phyloP scores from a whole-genome alignment of 2,329 filamentous ascomycete genomes.

The Didymella pinodella region DNA sequence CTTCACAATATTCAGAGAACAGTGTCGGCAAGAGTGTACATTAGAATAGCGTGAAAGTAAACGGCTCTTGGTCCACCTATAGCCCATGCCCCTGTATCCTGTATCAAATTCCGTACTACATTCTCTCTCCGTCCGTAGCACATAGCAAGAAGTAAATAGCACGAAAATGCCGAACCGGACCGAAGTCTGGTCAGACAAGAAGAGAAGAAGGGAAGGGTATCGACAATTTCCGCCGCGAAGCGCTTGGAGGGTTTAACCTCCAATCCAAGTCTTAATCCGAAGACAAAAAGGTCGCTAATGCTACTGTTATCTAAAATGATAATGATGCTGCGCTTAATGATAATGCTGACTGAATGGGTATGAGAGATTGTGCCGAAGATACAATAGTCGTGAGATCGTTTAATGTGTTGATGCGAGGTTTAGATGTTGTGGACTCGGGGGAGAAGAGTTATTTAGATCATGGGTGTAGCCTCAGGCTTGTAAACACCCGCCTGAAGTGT shows the following conservation, averaged over 20 bases:
- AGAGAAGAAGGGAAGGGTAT: conserved; percentile 40
- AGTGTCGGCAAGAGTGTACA: conserved; percentile 34
- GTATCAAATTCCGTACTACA: conserved; percentile 23
- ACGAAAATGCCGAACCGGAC: conserved; percentile 13
- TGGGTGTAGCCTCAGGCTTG: conserved; percentile 43
- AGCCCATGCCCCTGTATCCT: conserved; percentile 10
- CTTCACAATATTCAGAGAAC: neutral
- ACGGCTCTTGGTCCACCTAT: conserved; percentile 11
- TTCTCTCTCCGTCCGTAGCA: conserved; percentile 5
- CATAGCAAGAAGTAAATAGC: conserved; percentile 11
- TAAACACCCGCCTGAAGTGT: conserved; percentile 56
- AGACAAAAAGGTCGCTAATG: conserved; percentile 30
- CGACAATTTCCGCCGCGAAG: conserved; percentile 46
- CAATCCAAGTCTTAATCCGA: conserved; percentile 26
- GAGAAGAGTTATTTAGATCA: conserved; percentile 39
- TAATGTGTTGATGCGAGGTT: conserved; percentile 19
- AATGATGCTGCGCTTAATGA: conserved; percentile 15
- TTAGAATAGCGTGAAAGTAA: conserved; percentile 30
- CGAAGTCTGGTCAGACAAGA: conserved; percentile 7
- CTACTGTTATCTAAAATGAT: conserved; percentile 17
- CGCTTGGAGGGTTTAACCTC: conserved; percentile 28
- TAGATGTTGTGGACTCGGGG: neutral
- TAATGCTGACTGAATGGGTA: conserved; percentile 15
- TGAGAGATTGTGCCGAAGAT: conserved; percentile 36
- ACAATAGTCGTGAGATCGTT: conserved; percentile 43